Conservation (phyloP, 257 asterid species). For the Plectranthus barbatus region DNA sequence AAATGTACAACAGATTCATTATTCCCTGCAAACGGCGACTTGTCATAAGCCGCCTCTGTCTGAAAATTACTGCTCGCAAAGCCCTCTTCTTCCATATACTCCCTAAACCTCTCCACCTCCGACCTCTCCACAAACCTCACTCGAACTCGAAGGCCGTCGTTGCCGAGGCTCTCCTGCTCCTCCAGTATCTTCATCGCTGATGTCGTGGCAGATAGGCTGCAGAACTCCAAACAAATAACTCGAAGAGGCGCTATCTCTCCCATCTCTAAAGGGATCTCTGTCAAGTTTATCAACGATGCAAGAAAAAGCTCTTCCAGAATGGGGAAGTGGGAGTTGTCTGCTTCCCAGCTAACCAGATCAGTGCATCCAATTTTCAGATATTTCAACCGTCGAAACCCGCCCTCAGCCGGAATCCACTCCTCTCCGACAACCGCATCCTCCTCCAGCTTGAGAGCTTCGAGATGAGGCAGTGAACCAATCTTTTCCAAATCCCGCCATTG, state of each 20-base stretch:
- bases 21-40: too few relatives aligned
- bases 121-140: not conserved
- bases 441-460: not conserved
- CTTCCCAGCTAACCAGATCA: not conserved
- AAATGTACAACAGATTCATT: too few relatives aligned
- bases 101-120: not conserved
- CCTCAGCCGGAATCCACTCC: not conserved
- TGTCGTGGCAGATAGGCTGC: not conserved
- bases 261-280: not conserved
- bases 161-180: not conserved
- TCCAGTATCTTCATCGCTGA: not conserved
- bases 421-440: not conserved
- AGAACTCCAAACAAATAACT: not conserved
- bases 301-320: not conserved
- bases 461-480: too few relatives aligned
- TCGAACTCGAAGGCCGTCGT: not conserved
- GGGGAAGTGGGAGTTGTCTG: not conserved
- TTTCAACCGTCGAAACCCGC: too few relatives aligned
- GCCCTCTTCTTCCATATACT: not conserved
- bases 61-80: too few relatives aligned
- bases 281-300: not conserved
- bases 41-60: too few relatives aligned
- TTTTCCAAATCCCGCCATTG: not conserved
- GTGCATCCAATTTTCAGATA: not conserved
- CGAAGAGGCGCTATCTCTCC: not conserved